Evolutionary conservation across 768 basidiomycete species (phyloP).

Genomic region (Sporobolomyces pararoseus): DNA sequence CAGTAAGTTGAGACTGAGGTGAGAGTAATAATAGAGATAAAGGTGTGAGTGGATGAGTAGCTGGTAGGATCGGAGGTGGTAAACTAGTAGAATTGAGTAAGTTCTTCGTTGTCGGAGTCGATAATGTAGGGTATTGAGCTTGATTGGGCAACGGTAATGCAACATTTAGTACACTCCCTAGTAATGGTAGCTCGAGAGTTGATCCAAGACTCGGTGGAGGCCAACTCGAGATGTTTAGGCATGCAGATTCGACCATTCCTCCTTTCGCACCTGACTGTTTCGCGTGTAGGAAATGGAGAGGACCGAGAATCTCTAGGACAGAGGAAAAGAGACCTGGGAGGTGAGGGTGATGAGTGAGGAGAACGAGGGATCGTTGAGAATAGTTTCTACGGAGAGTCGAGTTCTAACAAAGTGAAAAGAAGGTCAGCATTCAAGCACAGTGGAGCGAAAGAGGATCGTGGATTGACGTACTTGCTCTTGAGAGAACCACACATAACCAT

Average conservation of each 20-base stretch:
- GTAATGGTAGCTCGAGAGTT: slow-evolving; percentile 72
- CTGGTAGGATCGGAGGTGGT: slow-evolving; percentile 56
- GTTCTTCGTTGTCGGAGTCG: not conserved
- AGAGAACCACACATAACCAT: slow-evolving; percentile 37
- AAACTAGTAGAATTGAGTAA: not conserved
- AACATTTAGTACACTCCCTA: slow-evolving; percentile 56
- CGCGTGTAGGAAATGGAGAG: slow-evolving; percentile 53
- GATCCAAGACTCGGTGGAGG: slow-evolving; percentile 66
- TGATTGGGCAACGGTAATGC: slow-evolving; percentile 21
- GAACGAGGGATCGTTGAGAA: slow-evolving; percentile 68
- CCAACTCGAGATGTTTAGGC: slow-evolving; percentile 48
- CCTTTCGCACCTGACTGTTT: slow-evolving; percentile 13
- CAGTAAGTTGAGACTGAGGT: slow-evolving; percentile 52
- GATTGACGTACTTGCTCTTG: slow-evolving; percentile 24
- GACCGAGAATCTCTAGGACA: slow-evolving; percentile 67
- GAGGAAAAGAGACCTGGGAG: slow-evolving; percentile 75
- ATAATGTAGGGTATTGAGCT: slow-evolving; percentile 19
- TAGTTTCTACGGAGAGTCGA: slow-evolving; percentile 69
- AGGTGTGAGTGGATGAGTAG: slow-evolving; percentile 62
- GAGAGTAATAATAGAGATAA: slow-evolving; percentile 51
- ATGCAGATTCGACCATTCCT: slow-evolving; percentile 41
- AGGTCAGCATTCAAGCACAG: slow-evolving; percentile 43
- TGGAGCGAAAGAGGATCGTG: too few relatives aligned
- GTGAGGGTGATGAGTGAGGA: slow-evolving; percentile 55
- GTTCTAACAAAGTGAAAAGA: slow-evolving; percentile 69